Conservation (phyloP, 306 rosid species). For the Cicer judaicum region DNA sequence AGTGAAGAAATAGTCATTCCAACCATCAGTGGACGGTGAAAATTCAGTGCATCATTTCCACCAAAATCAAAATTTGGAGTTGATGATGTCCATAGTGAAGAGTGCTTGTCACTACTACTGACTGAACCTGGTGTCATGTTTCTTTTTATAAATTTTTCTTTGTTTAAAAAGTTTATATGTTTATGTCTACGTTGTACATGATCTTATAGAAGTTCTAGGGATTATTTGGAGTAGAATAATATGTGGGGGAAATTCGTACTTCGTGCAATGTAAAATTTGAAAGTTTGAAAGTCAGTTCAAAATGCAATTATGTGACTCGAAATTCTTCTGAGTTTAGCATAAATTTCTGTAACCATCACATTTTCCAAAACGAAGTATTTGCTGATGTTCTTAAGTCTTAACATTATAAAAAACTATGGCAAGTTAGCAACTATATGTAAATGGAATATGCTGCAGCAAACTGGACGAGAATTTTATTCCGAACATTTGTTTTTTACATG, state of each 20-base stretch:
- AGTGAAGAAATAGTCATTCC: slow-evolving; percentile 27
- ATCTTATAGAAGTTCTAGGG: neutral
- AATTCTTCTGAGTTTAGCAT: neutral
- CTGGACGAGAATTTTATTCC: neutral
- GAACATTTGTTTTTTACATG: too few relatives aligned
- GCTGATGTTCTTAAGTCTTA: neutral
- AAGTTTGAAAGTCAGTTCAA: slow-evolving; percentile 14
- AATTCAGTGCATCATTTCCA: slow-evolving; percentile 8
- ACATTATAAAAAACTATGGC: neutral
- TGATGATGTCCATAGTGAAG: slow-evolving; percentile 29
- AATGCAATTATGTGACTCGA: neutral
- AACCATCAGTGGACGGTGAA: slow-evolving; percentile 11
- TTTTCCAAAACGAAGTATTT: neutral
- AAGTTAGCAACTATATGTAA: neutral
- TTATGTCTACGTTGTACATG: neutral
- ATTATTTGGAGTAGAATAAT: slow-evolving; percentile 7
- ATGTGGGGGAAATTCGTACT: neutral
- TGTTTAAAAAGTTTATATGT: neutral
- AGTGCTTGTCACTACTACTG: slow-evolving; percentile 4
- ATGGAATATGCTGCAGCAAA: neutral
- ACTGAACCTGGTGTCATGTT: slow-evolving; percentile 14
- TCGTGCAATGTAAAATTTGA: neutral
- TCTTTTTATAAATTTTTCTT: neutral
- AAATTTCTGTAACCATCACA: neutral
- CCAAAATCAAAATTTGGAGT: slow-evolving; percentile 16